phyloP scores from a whole-genome alignment of 345 rosid genomes.

The Mangifera indica region DNA sequence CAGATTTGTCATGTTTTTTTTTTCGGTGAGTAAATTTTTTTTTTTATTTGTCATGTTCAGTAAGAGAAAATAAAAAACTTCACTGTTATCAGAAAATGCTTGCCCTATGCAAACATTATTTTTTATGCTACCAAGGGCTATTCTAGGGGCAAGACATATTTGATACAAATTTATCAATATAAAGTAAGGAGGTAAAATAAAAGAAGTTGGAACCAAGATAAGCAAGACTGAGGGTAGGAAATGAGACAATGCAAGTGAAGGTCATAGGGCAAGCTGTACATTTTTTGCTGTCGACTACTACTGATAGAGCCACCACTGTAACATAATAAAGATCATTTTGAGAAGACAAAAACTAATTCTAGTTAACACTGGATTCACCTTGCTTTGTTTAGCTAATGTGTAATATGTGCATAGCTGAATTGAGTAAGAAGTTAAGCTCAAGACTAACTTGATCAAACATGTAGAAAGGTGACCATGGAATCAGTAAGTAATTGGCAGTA shows the following conservation, averaged over 20 bases:
- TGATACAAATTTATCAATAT: neutral
- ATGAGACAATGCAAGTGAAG: neutral
- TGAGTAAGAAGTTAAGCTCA: slow-evolving; percentile 11
- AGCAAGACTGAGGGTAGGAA: slow-evolving; percentile 2
- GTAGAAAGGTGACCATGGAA: slow-evolving; percentile 2
- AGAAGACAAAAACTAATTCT: neutral
- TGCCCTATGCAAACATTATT: neutral
- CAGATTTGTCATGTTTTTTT: slow-evolving; percentile 5
- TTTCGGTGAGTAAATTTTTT: no score
- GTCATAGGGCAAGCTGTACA: neutral
- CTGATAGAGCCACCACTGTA: neutral
- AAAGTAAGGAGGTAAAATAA: neutral
- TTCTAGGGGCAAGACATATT: neutral
- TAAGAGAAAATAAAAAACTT: neutral
- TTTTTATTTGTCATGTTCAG: slow-evolving; percentile 17
- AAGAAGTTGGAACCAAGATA: neutral
- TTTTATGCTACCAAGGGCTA: neutral
- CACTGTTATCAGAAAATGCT: neutral
- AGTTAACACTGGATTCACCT: neutral
- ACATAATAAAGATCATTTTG: neutral
- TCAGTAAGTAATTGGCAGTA: slow-evolving; percentile 5
- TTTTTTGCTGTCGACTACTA: neutral
- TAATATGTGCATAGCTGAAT: neutral
- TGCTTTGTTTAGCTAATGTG: neutral
- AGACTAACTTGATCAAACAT: slow-evolving; percentile 13